Conservation (phyloP, 306 rosid genomes). For the Boehmeria nivea region DNA sequence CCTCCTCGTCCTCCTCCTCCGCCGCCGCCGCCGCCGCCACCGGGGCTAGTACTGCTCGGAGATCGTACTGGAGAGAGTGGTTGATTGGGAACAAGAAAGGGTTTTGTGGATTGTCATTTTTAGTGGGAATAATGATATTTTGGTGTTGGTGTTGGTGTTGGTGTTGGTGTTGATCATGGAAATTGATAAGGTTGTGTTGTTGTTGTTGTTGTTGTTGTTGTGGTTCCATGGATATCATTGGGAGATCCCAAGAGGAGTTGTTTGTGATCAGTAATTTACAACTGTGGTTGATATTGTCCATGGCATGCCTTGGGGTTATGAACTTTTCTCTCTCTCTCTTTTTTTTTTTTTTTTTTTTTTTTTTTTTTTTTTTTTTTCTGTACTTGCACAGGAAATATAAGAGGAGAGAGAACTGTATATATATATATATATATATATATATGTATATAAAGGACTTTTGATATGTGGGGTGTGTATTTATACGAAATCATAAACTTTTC, state of each 20-base stretch:
- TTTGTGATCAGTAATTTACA: constrained; percentile 19
- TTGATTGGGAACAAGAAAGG: constrained; percentile 28
- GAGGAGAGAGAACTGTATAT: no score
- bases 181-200: constrained; percentile 12
- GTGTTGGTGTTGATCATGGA: constrained; percentile 22
- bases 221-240: constrained; percentile 20
- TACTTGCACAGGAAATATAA: no score
- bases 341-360: no score
- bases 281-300: constrained; percentile 39
- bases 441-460: no score
- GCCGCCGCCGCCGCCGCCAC: constrained; percentile 26
- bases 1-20: constrained; percentile 14
- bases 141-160: no score
- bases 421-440: no score
- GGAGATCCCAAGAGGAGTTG: constrained; percentile 37
- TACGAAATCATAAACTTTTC: no score
- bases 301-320: constrained; percentile 12
- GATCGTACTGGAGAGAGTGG: constrained; percentile 5
- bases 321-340: no score
- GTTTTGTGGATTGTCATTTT: no score
- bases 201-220: background rate
- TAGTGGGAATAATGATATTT: constrained; percentile 28
- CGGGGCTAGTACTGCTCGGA: no score
- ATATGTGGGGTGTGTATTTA: no score
- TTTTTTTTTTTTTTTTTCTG: no score